A percentile compares a stretch with the other conserved stretches of the same genome.
Evolutionary conservation across 2,329 filamentous ascomycete species (phyloP).

Genomic region (Botryotinia calthae): DNA sequence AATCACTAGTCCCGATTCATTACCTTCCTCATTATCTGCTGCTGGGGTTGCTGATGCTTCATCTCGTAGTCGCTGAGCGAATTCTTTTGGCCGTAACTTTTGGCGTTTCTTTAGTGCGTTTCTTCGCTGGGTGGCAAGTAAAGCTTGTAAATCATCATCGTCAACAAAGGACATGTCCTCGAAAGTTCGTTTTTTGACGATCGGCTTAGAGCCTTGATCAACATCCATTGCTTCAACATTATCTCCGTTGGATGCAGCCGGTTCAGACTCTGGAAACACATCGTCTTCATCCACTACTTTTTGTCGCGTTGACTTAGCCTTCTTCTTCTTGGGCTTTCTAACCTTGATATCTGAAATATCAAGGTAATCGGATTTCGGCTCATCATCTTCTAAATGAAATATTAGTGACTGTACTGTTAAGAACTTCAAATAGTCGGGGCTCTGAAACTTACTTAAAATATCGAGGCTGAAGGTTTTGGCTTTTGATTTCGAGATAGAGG

Average conservation of each 20-base stretch:
- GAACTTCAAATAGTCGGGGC: neutral
- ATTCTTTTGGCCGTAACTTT: conserved; percentile 78
- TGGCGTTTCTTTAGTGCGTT: conserved; percentile 90
- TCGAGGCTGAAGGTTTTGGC: conserved; percentile 75
- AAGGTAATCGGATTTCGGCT: conserved; percentile 80
- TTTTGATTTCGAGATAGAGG: conserved; percentile 58
- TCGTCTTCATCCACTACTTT: conserved; percentile 63
- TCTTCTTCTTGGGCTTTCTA: conserved; percentile 93
- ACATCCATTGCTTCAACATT: conserved; percentile 69
- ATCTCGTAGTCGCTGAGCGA: conserved; percentile 74
- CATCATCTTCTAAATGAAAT: conserved; percentile 51
- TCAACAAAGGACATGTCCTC: conserved; percentile 74
- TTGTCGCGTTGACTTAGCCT: conserved; percentile 71
- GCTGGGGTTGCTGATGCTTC: conserved; percentile 54
- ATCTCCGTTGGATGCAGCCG: conserved; percentile 32
- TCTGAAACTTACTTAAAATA: conserved; percentile 50
- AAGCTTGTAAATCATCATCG: conserved; percentile 88
- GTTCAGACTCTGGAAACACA: conserved; percentile 48
- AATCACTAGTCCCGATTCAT: conserved; percentile 72
- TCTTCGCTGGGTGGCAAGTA: conserved; percentile 77
- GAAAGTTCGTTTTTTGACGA: conserved; percentile 60
- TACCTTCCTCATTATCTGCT: conserved; percentile 55
- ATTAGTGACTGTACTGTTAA: conserved; percentile 37
- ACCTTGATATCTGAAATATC: conserved; percentile 85
- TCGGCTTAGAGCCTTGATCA: conserved; percentile 53